Evolutionary conservation across 2,329 filamentous ascomycete genomes (phyloP), one percentile per base, ranked within the genome.

Genomic region (Penicillium verrucosum): DNA sequence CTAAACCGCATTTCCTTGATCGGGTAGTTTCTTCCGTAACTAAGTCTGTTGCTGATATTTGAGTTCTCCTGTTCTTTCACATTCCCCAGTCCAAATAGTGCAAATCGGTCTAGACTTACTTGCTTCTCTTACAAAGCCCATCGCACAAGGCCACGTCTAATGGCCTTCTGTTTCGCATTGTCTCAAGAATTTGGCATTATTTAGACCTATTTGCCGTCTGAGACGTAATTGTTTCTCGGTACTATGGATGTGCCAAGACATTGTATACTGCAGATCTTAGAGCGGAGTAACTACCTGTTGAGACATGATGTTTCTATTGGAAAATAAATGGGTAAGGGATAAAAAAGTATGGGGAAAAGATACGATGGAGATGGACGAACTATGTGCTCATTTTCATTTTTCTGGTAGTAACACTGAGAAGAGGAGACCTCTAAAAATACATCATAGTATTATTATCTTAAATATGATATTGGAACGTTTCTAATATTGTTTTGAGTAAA

Each of bases 181-280:
- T 30, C 18, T 40, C n/a, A 45, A 14, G 18, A 4, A 40, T 16
- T 27, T 21, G 10, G 7, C 8, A 23, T 32, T 30, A 1, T 1
- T 32, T 42, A 32, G 18, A 5, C 25, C 5, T 29, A 27, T 27
- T 30, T 21, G n/a, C 8, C 25, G 18, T 42, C 36, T 32, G 47
- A 42, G 5, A 50, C 8, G 47, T 5, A 21, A 41, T 41, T 18
- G 16, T 10, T 27, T 49, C 11, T 10, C 12, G 12, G 5, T 40
- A 36, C 23, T 10, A n/a, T 40, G 11, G 48, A 25, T 8, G 8
- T 40, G 54, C 48, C 54, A 56, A 52, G 48, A 56, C 48, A 46
- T 52, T 36, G 23, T 52, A 52, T 46, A 52, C 38, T 36, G 45
- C 38, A 43, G 45, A 43, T 51, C 52, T 37, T n/a, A 46, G 32